Evolutionary conservation across 2,329 filamentous ascomycete genomes (phyloP).

Genomic region (Arthrobotrys conoides): DNA sequence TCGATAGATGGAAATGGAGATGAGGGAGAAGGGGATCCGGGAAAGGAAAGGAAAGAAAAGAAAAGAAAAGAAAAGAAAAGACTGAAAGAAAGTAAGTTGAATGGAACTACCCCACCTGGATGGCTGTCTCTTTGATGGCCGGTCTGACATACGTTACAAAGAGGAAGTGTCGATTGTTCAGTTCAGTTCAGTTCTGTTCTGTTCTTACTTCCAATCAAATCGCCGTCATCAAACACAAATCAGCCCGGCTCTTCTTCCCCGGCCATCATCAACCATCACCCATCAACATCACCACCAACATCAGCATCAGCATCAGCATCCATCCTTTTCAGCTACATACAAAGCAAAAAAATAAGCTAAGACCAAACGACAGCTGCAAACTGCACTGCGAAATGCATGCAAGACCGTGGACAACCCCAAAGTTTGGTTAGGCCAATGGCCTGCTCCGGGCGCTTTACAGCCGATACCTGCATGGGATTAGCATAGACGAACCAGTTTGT

Average conservation of each 20-base stretch:
- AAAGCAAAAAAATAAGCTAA: background rate
- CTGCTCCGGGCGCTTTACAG: slow-evolving; percentile 47
- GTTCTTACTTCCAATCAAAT: too few species aligned
- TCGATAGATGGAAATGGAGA: too few species aligned
- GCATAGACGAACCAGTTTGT: slow-evolving; percentile 35
- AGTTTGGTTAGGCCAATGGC: slow-evolving; percentile 40
- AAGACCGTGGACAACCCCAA: slow-evolving; percentile 8
- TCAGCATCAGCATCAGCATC: background rate
- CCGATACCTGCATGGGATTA: slow-evolving; percentile 57
- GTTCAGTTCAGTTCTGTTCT: background rate
- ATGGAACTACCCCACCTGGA: slow-evolving; percentile 27
- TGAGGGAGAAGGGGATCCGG: too few species aligned
- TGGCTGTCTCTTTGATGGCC: background rate
- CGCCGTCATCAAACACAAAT: slow-evolving; percentile 26
- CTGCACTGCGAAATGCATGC: slow-evolving; percentile 11
- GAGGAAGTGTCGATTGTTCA: background rate
- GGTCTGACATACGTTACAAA: too few species aligned
- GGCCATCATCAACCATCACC: too few species aligned
- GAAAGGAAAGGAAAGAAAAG: slow-evolving; percentile 3
- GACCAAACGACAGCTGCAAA: slow-evolving; percentile 2
- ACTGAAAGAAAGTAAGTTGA: slow-evolving; percentile 6
- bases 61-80: slow-evolving; percentile 6
- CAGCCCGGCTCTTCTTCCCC: slow-evolving; percentile 1
- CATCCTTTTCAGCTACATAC: slow-evolving; percentile 10
- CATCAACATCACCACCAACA: too few species aligned